Conservation (phyloP, 129 eudicot species). For the Rutidosis leptorrhynchoides region DNA sequence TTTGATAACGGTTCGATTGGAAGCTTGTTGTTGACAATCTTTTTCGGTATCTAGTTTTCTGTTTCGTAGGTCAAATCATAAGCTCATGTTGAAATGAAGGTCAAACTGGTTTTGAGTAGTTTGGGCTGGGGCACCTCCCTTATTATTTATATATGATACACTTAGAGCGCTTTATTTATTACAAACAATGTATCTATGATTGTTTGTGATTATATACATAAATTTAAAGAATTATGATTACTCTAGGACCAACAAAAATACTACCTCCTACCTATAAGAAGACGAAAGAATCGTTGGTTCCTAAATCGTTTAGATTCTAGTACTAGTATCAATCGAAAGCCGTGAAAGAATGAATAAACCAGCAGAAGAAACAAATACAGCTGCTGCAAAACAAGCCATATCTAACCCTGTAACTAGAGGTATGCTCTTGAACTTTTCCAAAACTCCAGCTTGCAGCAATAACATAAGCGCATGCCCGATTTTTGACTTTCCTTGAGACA, state of each 20-base stretch:
- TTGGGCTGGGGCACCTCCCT: not conserved
- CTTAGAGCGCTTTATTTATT: too few species aligned
- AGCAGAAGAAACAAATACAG: conserved; percentile 59
- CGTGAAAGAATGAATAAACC: conserved; percentile 55
- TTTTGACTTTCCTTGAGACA: conserved; percentile 62
- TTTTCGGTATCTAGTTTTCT: not conserved
- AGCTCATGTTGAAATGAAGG: not conserved
- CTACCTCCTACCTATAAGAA: too few species aligned
- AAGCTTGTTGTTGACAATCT: too few species aligned
- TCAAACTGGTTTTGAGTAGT: not conserved
- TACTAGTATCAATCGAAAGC: conserved; percentile 20
- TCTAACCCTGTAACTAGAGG: conserved; percentile 54
- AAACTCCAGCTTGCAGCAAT: conserved; percentile 67
- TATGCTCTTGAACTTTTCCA: conserved; percentile 63
- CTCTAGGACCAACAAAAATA: too few species aligned
- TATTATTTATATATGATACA: too few species aligned
- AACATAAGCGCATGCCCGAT: conserved; percentile 70
- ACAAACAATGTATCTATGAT: too few species aligned
- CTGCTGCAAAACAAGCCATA: conserved; percentile 76
- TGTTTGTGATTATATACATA: too few species aligned
- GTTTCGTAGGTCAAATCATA: too few species aligned
- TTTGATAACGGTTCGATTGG: not conserved
- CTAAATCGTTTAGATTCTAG: conserved; percentile 3
- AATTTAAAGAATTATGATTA: too few species aligned
- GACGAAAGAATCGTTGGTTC: conserved; percentile 19